These are phyloP conservation scores for Blumeria graminis DNA, from an alignment of 2,329 filamentous ascomycete species.

Conservation along the genomic window DNA sequence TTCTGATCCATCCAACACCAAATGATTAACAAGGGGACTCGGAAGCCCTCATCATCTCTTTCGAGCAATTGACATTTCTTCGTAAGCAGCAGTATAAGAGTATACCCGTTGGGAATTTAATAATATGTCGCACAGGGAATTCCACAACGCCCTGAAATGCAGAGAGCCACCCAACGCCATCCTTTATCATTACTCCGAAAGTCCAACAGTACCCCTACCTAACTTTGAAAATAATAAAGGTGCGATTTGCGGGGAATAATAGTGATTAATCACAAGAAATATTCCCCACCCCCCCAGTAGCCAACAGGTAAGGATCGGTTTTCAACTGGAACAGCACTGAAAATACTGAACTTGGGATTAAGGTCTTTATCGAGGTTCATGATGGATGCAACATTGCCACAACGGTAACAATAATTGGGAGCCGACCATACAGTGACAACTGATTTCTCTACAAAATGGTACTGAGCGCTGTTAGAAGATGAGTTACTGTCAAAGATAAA, in stretches of 20 bases:
- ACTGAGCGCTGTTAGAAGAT: slow-evolving; percentile 25
- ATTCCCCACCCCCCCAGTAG: slow-evolving; percentile 41
- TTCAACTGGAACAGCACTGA: slow-evolving; percentile 71
- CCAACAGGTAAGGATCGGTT: slow-evolving; percentile 56
- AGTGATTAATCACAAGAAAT: slow-evolving; percentile 28
- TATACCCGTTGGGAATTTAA: background rate
- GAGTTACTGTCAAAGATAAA: background rate
- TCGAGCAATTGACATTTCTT: too few relatives aligned
- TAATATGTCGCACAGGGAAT: slow-evolving; percentile 3
- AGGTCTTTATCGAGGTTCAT: slow-evolving; percentile 76
- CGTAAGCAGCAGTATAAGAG: too few relatives aligned
- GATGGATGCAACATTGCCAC: slow-evolving; percentile 41
- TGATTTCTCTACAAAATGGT: slow-evolving; percentile 84
- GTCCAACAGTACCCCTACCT: too few relatives aligned
- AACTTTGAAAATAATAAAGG: too few relatives aligned
- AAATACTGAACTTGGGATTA: slow-evolving; percentile 78
- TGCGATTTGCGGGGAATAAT: too few relatives aligned
- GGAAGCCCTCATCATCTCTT: too few relatives aligned
- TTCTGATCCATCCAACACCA: too few relatives aligned
- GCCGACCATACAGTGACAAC: slow-evolving; percentile 53
- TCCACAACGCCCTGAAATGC: slow-evolving; percentile 2
- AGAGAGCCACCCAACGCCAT: slow-evolving; percentile 2
- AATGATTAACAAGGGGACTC: too few relatives aligned
- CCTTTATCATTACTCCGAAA: slow-evolving; percentile 3
- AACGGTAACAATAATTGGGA: slow-evolving; percentile 23